Conservation (phyloP, 2,329 filamentous ascomycete genomes). For the Fusarium denticulatum region DNA sequence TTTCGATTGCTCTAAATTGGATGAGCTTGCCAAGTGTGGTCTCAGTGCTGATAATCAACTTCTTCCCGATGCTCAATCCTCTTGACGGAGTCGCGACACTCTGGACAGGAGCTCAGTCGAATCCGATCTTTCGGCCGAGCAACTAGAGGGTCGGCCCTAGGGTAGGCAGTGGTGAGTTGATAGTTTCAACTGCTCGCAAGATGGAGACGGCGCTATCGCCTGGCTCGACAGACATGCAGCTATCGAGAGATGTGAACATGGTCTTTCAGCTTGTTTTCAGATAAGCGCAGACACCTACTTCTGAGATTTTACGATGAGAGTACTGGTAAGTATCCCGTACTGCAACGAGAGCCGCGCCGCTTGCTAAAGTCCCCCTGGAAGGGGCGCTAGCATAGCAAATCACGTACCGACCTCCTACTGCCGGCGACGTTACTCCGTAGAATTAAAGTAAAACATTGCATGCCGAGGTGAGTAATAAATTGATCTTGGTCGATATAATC, state of each 20-base stretch:
- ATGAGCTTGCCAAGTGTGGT: fast-evolving
- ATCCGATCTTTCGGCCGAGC: neutral
- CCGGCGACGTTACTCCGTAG: neutral
- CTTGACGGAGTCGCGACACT: no score
- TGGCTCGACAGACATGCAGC: neutral
- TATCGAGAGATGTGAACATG: neutral
- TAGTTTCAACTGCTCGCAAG: neutral
- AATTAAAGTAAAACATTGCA: fast-evolving
- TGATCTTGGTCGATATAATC: neutral
- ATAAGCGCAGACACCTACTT: neutral
- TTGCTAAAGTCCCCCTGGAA: fast-evolving
- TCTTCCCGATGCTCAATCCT: neutral
- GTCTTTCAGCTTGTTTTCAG: neutral
- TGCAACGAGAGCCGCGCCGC: neutral
- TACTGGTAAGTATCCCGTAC: neutral
- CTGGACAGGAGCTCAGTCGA: no score
- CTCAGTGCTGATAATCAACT: fast-evolving
- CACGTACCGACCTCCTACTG: neutral
- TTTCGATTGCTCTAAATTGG: neutral
- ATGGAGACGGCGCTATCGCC: neutral
- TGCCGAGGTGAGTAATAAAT: neutral
- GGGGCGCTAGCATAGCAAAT: neutral
- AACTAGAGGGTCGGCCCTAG: neutral
- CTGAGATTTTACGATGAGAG: neutral
- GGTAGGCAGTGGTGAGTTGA: neutral